These are phyloP conservation scores for Aspergillus ibericus DNA, from an alignment of 2,329 filamentous ascomycete species.

Conservation along the genomic window DNA sequence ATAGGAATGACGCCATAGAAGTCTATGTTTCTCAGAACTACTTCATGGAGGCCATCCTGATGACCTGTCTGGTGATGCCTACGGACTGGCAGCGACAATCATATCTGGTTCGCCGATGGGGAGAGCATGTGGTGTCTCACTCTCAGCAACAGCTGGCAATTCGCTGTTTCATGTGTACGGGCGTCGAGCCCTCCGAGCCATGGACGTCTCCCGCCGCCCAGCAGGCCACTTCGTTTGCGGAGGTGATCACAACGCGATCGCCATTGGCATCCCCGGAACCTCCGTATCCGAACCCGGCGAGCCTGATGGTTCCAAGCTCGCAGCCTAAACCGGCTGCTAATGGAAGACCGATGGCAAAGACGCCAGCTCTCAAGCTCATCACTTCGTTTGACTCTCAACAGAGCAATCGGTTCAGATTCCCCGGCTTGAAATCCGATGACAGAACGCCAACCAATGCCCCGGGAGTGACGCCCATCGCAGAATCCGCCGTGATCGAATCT, in stretches of 20 bases:
- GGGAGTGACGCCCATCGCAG: conserved; percentile 84
- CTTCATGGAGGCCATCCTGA: conserved; percentile 88
- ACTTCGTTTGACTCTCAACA: conserved; percentile 70
- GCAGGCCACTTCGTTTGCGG: conserved; percentile 51
- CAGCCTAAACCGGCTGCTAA: conserved; percentile 52
- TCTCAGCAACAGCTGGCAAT: conserved; percentile 89
- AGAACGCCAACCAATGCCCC: conserved; percentile 72
- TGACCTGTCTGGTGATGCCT: conserved; percentile 80
- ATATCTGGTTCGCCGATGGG: conserved; percentile 89
- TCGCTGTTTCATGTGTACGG: conserved; percentile 88
- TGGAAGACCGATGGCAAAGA: conserved; percentile 66
- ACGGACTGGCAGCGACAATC: conserved; percentile 88
- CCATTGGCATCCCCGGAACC: conserved; percentile 57
- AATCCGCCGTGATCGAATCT: conserved; percentile 64
- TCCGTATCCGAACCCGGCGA: conserved; percentile 45
- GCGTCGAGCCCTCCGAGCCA: conserved; percentile 77
- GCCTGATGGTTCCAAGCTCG: conserved; percentile 22
- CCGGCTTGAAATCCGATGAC: conserved; percentile 54
- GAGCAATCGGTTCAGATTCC: conserved; percentile 62
- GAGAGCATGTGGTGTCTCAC: conserved; percentile 83
- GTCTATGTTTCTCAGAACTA: conserved; percentile 89
- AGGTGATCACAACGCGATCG: conserved; percentile 26
- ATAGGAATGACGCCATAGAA: conserved; percentile 92
- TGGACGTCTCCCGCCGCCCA: conserved; percentile 84
- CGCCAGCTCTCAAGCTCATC: conserved; percentile 83